phyloP scores from a whole-genome alignment of 495 filamentous ascomycete genomes.

The Penicillium manginii region DNA sequence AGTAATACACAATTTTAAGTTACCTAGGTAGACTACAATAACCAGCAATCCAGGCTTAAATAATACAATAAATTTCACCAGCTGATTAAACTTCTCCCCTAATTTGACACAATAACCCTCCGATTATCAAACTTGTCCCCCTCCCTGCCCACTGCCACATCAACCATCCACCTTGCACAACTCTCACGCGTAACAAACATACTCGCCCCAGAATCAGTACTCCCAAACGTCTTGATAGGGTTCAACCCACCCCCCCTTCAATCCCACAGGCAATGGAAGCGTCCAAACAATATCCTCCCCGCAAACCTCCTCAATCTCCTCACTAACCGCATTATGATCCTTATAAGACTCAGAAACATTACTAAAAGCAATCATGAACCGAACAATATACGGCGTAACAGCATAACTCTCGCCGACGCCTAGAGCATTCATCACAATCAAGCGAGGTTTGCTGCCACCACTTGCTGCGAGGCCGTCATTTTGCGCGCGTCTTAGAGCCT shows the following conservation, averaged over 20 bases:
- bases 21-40: background rate
- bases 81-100: background rate
- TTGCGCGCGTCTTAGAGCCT: conserved; percentile 1
- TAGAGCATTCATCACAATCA: conserved; percentile 18
- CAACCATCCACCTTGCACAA: conserved; percentile 20
- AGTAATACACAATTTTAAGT: background rate
- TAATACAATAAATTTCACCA: too few species aligned
- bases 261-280: conserved; percentile 4
- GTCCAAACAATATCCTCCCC: conserved; percentile 13
- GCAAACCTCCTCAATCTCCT: conserved; percentile 15
- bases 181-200: conserved; percentile 14
- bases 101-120: conserved; percentile 12
- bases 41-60: too few species aligned
- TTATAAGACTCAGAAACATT: conserved; percentile 13
- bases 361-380: conserved; percentile 10
- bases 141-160: conserved; percentile 9
- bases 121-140: conserved; percentile 9
- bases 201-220: conserved; percentile 5
- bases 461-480: background rate
- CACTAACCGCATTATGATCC: conserved; percentile 15
- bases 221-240: conserved; percentile 12
- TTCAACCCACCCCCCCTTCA: conserved; percentile 3
- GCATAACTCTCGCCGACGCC: conserved; percentile 10
- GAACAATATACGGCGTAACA: conserved; percentile 8
- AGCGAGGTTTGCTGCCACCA: conserved; percentile 5